Base-by-base conservation (phyloP, 345 rosid species). In the Eucalyptus tenuipes region DNA sequence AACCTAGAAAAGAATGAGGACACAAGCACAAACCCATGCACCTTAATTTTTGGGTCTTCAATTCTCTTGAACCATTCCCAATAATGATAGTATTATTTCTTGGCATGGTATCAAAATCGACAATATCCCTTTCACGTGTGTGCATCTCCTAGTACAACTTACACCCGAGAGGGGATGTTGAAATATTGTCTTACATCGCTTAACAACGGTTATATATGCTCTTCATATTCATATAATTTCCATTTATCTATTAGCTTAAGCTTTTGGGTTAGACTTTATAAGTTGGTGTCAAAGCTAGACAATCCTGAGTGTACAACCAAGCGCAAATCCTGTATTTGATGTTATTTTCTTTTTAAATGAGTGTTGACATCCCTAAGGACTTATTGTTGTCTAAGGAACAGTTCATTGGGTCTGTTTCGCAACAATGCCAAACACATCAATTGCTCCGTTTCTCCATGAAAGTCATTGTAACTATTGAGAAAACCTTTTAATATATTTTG, bases 1-100 rank as follows among this genome's bases (percentile, higher is more conserved):
- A 88, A 50, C 90, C 94, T 92, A 87, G 24, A 59, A 31, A 29
- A n/a, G 33, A 33, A 45, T 13, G 59, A 79, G 22, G 44, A 27
- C 66, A 79, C 13, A 2, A 33, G 10, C 59, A 48, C 14, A 5
- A 75, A 22, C 22, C 48, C 24, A 27, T 47, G 18, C n/a, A 20
- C 5, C 49, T 33, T 9, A 84, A 57, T 49, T 80, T 88, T 87
- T 8, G 27, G 45, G 11, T 49, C 20, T 37, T 44, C 20, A 37
- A 61, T 48, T 44, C 7, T 11, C 79, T 44, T 33, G 64, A 47
- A 50, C 24, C 86, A 2, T 33, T 33, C 52, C 10, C 71, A 27
- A 18, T 25, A 86, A 27, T 33, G 2, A 27, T 31, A 61, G 9
- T 12, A 45, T 45, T 45, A 45, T 45, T 45, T 45, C 47, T 45